A percentile compares a stretch with the other conserved stretches of the same genome.
These are phyloP conservation scores for Dicorynia guianensis DNA, from an alignment of 306 rosid species.

Conservation along the genomic window DNA sequence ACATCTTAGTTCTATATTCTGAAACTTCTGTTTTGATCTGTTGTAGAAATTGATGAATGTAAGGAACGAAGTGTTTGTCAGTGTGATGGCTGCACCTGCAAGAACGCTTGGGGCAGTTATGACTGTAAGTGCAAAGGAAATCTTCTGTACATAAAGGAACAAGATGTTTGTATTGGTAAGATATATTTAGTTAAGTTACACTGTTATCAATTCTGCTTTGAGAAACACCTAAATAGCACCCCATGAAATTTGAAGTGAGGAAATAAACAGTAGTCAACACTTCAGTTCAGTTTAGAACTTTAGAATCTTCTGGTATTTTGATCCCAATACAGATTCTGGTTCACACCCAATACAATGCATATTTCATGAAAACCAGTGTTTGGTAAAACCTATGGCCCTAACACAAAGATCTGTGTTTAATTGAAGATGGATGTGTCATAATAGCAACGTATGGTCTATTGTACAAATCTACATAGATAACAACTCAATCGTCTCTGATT, in stretches of 20 bases:
- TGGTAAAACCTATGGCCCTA: background rate
- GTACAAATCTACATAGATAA: background rate
- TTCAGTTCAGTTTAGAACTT: background rate
- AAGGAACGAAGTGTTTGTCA: slow-evolving; percentile 57
- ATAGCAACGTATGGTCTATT: background rate
- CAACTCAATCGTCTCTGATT: background rate
- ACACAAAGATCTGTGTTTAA: background rate
- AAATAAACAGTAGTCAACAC: slow-evolving; percentile 8
- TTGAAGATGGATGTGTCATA: background rate
- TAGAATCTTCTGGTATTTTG: background rate
- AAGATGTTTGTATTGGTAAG: slow-evolving; percentile 61
- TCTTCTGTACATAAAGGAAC: slow-evolving; percentile 58
- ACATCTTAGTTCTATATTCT: background rate
- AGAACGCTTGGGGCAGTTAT: slow-evolving; percentile 60
- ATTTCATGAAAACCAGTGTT: background rate
- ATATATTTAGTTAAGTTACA: background rate
- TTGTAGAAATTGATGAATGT: slow-evolving; percentile 58
- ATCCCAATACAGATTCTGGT: background rate
- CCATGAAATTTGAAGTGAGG: slow-evolving; percentile 3
- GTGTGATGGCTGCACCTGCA: slow-evolving; percentile 58
- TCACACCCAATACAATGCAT: background rate
- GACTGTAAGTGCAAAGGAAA: slow-evolving; percentile 64
- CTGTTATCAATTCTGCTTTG: background rate
- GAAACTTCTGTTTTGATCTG: slow-evolving; percentile 36
- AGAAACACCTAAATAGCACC: slow-evolving; percentile 20